phyloP scores from a whole-genome alignment of 495 filamentous ascomycete genomes.

The Friedmanniomyces endolithicus region DNA sequence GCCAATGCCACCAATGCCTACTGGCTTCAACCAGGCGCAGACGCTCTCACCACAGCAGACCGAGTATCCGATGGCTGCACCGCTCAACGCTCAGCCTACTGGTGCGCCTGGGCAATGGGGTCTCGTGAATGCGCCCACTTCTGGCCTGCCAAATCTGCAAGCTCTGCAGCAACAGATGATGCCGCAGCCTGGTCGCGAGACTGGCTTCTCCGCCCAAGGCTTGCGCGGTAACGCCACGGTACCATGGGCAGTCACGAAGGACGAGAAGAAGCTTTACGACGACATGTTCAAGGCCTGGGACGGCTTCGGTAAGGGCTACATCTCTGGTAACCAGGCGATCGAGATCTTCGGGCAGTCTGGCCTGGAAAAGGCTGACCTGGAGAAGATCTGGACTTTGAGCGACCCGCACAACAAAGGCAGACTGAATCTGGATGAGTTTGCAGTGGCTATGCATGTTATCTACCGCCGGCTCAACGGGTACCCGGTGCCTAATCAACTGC shows the following conservation, averaged over 20 bases:
- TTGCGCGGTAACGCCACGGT: conserved; percentile 88
- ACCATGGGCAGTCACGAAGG: conserved; percentile 97
- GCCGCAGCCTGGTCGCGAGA: conserved; percentile 89
- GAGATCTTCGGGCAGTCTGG: conserved; percentile 98
- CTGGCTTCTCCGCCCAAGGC: conserved; percentile 77
- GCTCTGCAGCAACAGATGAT: conserved; percentile 92
- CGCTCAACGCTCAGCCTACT: conserved; percentile 86
- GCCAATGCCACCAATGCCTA: conserved; percentile 92
- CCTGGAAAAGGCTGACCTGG: conserved; percentile 74
- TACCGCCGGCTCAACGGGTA: conserved; percentile 95
- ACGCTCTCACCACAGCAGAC: conserved; percentile 51
- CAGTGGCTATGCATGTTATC: conserved; percentile 97
- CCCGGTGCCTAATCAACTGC: conserved; percentile 79
- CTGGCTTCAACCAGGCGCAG: conserved; percentile 42
- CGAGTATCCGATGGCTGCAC: conserved; percentile 37
- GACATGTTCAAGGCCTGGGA: conserved; percentile 95
- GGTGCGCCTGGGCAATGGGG: conserved; percentile 96
- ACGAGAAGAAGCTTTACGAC: conserved; percentile 96
- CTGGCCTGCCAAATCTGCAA: conserved; percentile 85
- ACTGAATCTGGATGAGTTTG: conserved; percentile 95
- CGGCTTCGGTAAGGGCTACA: conserved; percentile 83
- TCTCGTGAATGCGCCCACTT: conserved; percentile 82
- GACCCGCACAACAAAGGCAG: conserved; percentile 88
- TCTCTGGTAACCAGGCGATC: conserved; percentile 85
- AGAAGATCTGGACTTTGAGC: conserved; percentile 88